Evolutionary conservation across 75 land plant genomes (phyloP).

Genomic region (Selaginella moellendorffii): DNA sequence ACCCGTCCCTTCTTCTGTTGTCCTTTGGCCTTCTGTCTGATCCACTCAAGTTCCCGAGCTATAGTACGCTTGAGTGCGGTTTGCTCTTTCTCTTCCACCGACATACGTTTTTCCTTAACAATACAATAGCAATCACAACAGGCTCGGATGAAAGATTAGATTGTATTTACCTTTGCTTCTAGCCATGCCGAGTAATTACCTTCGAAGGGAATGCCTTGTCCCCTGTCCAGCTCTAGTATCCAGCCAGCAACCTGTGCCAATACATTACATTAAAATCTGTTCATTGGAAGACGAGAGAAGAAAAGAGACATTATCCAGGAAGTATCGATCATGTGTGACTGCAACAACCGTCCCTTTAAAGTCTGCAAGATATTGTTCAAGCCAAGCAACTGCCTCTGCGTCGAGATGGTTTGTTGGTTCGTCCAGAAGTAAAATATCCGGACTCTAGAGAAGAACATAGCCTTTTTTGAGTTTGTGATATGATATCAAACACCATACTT

Average conservation of each 20-base stretch:
- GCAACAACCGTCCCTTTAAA: constrained; percentile 30
- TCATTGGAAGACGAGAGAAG: not conserved
- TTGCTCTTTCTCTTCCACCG: constrained; percentile 22
- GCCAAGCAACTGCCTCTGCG: constrained; percentile 29
- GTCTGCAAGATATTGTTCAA: constrained; percentile 26
- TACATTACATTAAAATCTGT: not conserved
- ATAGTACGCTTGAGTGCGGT: constrained; percentile 18
- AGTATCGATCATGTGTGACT: constrained; percentile 25
- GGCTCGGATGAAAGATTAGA: not conserved
- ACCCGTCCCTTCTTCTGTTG: constrained; percentile 30
- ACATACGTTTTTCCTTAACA: constrained; percentile 21
- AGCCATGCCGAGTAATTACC: constrained; percentile 28
- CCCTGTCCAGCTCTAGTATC: constrained; percentile 26
- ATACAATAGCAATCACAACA: not conserved
- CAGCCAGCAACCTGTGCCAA: constrained; percentile 23
- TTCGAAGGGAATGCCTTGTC: constrained; percentile 27
- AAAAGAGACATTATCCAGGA: constrained; percentile 17
- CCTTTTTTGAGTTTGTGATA: not conserved
- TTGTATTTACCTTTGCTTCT: constrained; percentile 17
- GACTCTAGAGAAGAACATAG: constrained; percentile 12
- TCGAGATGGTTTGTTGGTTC: constrained; percentile 28
- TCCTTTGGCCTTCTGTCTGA: constrained; percentile 21
- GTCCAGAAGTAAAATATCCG: constrained; percentile 20
- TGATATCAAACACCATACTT: not conserved
- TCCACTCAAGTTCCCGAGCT: constrained; percentile 24